Conservation (phyloP, 805 yeast species). For the Hanseniaspora lindneri region DNA sequence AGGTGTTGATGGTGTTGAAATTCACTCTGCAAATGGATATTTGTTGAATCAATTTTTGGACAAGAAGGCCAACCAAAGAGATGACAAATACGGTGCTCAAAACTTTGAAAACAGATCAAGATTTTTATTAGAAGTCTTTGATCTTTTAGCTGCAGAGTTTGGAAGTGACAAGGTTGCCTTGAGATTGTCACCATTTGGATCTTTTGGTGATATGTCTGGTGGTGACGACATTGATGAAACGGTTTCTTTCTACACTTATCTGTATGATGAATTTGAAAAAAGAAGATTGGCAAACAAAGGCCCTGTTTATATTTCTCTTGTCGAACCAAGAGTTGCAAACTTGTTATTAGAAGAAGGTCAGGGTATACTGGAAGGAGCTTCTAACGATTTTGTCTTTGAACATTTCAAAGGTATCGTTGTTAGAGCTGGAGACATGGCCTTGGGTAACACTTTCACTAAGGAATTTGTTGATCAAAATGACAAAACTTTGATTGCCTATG, state of each 20-base stretch:
- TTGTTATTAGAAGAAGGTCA: constrained; percentile 23
- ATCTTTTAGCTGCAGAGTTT: constrained; percentile 38
- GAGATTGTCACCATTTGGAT: constrained; percentile 39
- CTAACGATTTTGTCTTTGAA: constrained; percentile 32
- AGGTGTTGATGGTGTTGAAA: constrained; percentile 52
- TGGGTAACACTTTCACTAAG: neutral
- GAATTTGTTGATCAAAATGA: neutral
- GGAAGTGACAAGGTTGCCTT: constrained; percentile 42
- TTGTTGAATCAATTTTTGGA: constrained; percentile 46
- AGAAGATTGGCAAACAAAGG: constrained; percentile 29
- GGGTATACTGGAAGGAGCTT: constrained; percentile 25
- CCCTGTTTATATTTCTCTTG: constrained; percentile 21
- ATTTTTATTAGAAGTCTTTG: constrained; percentile 38
- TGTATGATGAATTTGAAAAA: constrained; percentile 33
- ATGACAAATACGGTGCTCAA: constrained; percentile 44
- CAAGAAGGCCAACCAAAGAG: constrained; percentile 34
- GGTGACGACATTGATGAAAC: constrained; percentile 30
- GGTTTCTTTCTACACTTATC: constrained; percentile 33
- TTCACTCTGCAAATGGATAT: constrained; percentile 61
- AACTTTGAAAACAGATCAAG: constrained; percentile 40
- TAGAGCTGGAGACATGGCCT: neutral
- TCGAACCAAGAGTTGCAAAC: constrained; percentile 35
- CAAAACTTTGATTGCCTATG: neutral
- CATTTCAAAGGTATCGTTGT: constrained; percentile 28
- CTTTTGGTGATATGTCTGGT: constrained; percentile 33